Evolutionary conservation across 1,284 basidiomycete species (phyloP).

Genomic region (Psilocybe mexicana): DNA sequence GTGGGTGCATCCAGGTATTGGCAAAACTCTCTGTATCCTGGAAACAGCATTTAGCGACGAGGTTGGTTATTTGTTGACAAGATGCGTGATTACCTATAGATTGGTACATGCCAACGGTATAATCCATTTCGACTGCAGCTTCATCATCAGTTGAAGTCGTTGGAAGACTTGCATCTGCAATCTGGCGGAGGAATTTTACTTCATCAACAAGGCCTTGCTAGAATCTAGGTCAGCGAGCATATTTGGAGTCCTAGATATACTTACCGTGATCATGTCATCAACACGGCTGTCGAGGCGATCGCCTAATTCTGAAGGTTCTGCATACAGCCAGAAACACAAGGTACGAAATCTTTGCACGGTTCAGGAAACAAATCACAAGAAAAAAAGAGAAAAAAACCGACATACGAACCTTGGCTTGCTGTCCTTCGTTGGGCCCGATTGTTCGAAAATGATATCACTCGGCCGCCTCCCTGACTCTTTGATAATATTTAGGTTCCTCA

Average conservation of each 20-base stretch:
- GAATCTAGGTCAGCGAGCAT: not conserved
- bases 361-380: not conserved
- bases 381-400: not conserved
- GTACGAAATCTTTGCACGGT: constrained; percentile 65
- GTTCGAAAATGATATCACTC: constrained; percentile 70
- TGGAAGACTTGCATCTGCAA: constrained; percentile 26
- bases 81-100: constrained; percentile 71
- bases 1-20: constrained; percentile 53
- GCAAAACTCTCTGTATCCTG: constrained; percentile 91
- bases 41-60: not conserved
- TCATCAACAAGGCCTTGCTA: constrained; percentile 80
- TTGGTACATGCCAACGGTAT: constrained; percentile 89
- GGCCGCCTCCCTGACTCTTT: constrained; percentile 68
- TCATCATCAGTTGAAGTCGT: not conserved
- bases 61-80: not conserved
- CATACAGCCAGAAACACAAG: constrained; percentile 92
- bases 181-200: constrained; percentile 55
- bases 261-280: constrained; percentile 87
- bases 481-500: constrained; percentile 80
- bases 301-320: constrained; percentile 66
- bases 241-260: not conserved
- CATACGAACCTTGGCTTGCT: constrained; percentile 48
- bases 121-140: constrained; percentile 42
- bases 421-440: constrained; percentile 46
- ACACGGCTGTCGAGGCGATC: constrained; percentile 79